phyloP scores from a whole-genome alignment of 2,329 filamentous ascomycete genomes.

The Scortechinia acanthostroma region DNA sequence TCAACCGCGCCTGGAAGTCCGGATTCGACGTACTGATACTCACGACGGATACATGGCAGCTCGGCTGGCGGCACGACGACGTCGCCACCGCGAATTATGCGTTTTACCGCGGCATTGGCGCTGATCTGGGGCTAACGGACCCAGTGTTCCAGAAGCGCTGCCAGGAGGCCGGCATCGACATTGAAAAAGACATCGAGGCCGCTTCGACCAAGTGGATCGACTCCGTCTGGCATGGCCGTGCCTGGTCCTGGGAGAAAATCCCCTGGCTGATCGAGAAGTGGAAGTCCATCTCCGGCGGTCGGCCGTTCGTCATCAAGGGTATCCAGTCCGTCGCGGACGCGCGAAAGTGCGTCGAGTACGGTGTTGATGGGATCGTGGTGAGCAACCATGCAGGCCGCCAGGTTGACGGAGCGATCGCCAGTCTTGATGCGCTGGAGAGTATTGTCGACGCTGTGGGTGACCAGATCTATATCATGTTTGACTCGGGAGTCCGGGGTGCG shows the following conservation, averaged over 20 bases:
- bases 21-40: conserved; percentile 52
- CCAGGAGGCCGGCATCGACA: conserved; percentile 41
- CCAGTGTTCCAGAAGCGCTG: conserved; percentile 49
- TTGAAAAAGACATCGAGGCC: conserved; percentile 36
- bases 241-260: conserved; percentile 57
- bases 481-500: conserved; percentile 47
- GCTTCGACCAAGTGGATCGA: conserved; percentile 58
- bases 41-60: conserved; percentile 57
- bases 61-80: conserved; percentile 54
- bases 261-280: conserved; percentile 52
- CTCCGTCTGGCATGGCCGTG: conserved; percentile 55
- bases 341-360: conserved; percentile 41
- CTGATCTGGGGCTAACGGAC: conserved; percentile 48
- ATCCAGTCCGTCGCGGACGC: conserved; percentile 56
- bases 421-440: conserved; percentile 49
- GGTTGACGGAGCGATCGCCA: conserved; percentile 51
- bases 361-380: conserved; percentile 54
- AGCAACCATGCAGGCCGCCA: conserved; percentile 50
- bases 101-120: conserved; percentile 53
- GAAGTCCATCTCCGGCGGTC: conserved; percentile 46
- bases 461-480: conserved; percentile 40
- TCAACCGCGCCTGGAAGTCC: conserved; percentile 41
- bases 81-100: conserved; percentile 48
- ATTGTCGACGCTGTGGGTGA: conserved; percentile 35
- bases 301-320: conserved; percentile 53